phyloP scores from a whole-genome alignment of 2,329 filamentous ascomycete species.

The Aspergillus costaricaensis region DNA sequence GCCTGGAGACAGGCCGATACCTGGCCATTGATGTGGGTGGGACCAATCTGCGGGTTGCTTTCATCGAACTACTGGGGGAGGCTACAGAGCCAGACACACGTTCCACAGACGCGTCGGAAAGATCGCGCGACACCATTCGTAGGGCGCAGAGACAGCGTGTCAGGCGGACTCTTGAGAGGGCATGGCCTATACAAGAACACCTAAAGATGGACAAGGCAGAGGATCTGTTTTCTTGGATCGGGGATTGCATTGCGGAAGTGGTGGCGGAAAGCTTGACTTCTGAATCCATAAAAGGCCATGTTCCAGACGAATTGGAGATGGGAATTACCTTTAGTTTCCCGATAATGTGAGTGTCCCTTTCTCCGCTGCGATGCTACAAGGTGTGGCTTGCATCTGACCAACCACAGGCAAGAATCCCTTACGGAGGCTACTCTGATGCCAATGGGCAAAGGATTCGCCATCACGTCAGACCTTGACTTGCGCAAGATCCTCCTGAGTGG shows the following conservation, averaged over 20 bases:
- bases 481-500: conserved; percentile 57
- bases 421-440: conserved; percentile 58
- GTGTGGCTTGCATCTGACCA: conserved; percentile 1
- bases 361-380: background rate
- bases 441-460: conserved; percentile 61
- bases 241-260: conserved; percentile 72
- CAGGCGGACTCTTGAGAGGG: conserved; percentile 50
- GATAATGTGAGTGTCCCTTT: conserved; percentile 45
- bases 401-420: conserved; percentile 52
- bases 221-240: conserved; percentile 79
- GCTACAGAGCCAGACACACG: conserved; percentile 39
- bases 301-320: conserved; percentile 51
- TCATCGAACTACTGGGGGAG: conserved; percentile 55
- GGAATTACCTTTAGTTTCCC: conserved; percentile 54
- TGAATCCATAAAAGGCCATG: conserved; percentile 40
- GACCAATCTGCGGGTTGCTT: conserved; percentile 58
- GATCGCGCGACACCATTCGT: conserved; percentile 46
- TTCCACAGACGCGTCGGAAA: conserved; percentile 36
- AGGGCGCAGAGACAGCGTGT: conserved; percentile 52
- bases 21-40: conserved; percentile 60
- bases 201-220: conserved; percentile 68
- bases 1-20: conserved; percentile 57
- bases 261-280: conserved; percentile 56
- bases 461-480: conserved; percentile 57
- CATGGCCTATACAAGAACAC: conserved; percentile 58